A percentile compares a stretch with the other conserved stretches of the same genome.
phyloP scores from a whole-genome alignment of 2,329 filamentous ascomycete genomes.

The Epichloe scottii region DNA sequence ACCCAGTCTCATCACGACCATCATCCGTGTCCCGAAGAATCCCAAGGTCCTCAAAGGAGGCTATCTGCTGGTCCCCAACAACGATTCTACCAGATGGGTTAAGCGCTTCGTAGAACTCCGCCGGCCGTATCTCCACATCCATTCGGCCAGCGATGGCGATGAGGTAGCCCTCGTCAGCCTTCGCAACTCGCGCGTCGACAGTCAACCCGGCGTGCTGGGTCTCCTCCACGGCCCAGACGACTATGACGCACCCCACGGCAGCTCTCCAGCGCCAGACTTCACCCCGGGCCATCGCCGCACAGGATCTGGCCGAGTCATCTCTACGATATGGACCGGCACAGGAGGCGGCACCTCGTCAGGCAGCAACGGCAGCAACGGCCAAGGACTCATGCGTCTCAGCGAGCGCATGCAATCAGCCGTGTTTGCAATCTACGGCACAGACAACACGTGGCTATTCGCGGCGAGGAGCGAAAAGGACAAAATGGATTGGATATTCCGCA shows the following conservation, averaged over 20 bases:
- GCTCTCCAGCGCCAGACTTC: conserved; percentile 21
- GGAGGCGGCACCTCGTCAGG: conserved; percentile 17
- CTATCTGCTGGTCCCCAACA: conserved; percentile 75
- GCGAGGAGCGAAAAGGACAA: conserved; percentile 83
- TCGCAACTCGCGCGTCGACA: conserved; percentile 80
- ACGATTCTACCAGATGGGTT: conserved; percentile 72
- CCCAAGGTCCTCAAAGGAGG: conserved; percentile 71
- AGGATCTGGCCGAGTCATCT: conserved; percentile 39
- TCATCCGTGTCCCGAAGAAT: conserved; percentile 71
- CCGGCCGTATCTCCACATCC: conserved; percentile 81
- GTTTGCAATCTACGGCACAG: conserved; percentile 87
- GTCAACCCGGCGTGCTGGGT: conserved; percentile 74
- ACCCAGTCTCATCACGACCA: conserved; percentile 60
- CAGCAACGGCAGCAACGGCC: conserved; percentile 11
- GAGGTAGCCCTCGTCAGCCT: conserved; percentile 84
- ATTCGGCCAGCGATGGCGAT: conserved; percentile 74
- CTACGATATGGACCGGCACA: conserved; percentile 41
- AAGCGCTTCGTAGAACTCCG: conserved; percentile 88
- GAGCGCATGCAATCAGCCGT: conserved; percentile 57
- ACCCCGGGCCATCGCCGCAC: conserved; percentile 36
- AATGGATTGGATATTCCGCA: conserved; percentile 90
- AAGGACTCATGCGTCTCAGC: conserved; percentile 39
- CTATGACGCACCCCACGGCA: conserved; percentile 23
- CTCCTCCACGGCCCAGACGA: conserved; percentile 47
- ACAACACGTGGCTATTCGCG: conserved; percentile 92